These are phyloP conservation scores for Ustilago hordei DNA, from an alignment of 1,284 basidiomycete species.

Conservation along the genomic window DNA sequence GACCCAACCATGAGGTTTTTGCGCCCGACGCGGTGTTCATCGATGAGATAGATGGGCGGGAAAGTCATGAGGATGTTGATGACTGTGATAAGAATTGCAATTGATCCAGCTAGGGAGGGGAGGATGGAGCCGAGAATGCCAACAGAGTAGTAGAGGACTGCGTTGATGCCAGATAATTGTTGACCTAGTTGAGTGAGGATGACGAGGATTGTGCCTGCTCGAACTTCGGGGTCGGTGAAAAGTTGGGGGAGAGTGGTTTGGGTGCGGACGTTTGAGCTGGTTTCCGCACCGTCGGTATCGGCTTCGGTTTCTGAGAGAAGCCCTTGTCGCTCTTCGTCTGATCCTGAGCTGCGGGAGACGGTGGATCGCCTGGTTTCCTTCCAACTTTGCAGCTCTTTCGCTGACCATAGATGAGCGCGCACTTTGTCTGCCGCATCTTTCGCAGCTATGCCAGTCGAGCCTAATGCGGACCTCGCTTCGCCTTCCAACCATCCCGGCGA, in stretches of 20 bases:
- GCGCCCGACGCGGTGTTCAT: conserved; percentile 73
- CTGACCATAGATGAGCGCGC: conserved; percentile 40
- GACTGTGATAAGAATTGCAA: conserved; percentile 64
- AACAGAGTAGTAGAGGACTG: conserved; percentile 65
- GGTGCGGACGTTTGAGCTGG: background rate
- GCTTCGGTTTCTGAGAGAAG: conserved; percentile 26
- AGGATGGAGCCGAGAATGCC: conserved; percentile 61
- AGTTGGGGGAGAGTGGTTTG: conserved; percentile 23
- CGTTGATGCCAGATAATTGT: conserved; percentile 65
- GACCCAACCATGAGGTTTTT: conserved; percentile 70
- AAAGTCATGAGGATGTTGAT: conserved; percentile 82
- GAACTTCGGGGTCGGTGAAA: conserved; percentile 38
- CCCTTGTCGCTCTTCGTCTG: conserved; percentile 40
- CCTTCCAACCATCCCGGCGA: conserved; percentile 60
- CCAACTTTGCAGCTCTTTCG: conserved; percentile 37
- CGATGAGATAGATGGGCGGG: conserved; percentile 83
- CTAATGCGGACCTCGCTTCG: conserved; percentile 19
- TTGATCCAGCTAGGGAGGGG: conserved; percentile 44
- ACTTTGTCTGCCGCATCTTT: conserved; percentile 31
- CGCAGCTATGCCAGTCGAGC: conserved; percentile 4
- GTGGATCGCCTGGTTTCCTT: conserved; percentile 19
- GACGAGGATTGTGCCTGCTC: conserved; percentile 51
- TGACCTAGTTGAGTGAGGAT: conserved; percentile 64
- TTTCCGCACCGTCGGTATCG: background rate
- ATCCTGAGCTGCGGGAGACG: background rate